Evolutionary conservation across 345 rosid genomes (phyloP), one percentile per base, ranked within the genome.

Genomic region (Salix purpurea): DNA sequence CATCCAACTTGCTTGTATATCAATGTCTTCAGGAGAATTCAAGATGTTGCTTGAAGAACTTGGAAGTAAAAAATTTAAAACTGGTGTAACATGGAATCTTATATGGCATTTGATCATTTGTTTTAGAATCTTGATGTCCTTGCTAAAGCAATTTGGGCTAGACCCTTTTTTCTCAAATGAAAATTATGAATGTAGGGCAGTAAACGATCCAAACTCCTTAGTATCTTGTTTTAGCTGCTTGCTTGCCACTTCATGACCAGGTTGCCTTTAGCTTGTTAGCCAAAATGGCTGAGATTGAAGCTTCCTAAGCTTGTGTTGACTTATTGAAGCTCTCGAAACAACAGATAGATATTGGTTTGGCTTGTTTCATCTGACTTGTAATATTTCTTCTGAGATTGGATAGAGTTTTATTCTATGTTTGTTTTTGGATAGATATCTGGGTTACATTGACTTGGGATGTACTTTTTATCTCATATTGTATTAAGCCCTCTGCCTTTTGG

Each of bases 401-500:
- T 46, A 46, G 18, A 13, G 50, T 46, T 46, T 46, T 2, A 46
- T 46, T 12, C 50, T 46, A 46, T 46, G 50, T 46, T 46, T 46
- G 50, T 46, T 46, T 46, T 46, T 46, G 50, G 18, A 14, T 46
- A 46, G 4, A 46, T 46, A 46, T 13, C 50, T 46, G 15, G 50
- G 50, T 46, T 46, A 1, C 16, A 12, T 16, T 15, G 4, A 46
- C 50, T 46, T 14, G 5, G 16, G 18, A 46, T 46, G 14, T 12
- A 13, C 5, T 46, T 18, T 60, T 21, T 60, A n/a, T 19, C 14
- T 30, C 36, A 18, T 56, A 66, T 69, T 50, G 12, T 70, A 68
- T 67, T 56, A 11, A 37, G 58, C 36, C 32, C 71, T 78, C 52
- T 50, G 32, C 65, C 65, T 80, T 81, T 74, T 74, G 83, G 58